Evolutionary conservation across 2,329 filamentous ascomycete species (phyloP).

Genomic region (Fusarium sororula): DNA sequence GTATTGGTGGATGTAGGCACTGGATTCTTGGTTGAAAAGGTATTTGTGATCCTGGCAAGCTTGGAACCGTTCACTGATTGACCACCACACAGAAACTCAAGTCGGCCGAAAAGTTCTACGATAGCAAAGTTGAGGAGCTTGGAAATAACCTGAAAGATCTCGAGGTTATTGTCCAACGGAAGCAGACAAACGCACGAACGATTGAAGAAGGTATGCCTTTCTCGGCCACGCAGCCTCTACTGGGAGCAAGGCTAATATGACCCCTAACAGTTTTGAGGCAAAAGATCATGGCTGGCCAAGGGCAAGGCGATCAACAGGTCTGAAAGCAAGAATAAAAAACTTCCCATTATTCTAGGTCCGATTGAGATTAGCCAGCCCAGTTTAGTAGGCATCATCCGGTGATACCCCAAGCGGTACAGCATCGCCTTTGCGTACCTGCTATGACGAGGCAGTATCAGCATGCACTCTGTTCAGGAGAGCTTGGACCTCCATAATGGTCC

Average conservation of each 20-base stretch:
- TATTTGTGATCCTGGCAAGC: conserved; percentile 41
- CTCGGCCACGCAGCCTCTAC: neutral
- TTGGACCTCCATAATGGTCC: conserved; percentile 46
- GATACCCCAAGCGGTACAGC: neutral
- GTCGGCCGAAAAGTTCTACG: conserved; percentile 65
- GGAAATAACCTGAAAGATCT: conserved; percentile 64
- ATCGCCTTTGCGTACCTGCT: conserved; percentile 1
- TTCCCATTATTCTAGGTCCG: neutral
- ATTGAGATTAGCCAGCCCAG: conserved; percentile 4
- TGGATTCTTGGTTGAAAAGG: conserved; percentile 95
- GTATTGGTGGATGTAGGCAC: conserved; percentile 94
- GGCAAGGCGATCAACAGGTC: conserved; percentile 35
- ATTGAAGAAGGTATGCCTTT: conserved; percentile 80
- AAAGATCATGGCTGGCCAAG: conserved; percentile 54
- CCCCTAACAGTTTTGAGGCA: conserved; percentile 51
- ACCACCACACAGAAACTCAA: conserved; percentile 56
- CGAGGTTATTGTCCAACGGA: conserved; percentile 68
- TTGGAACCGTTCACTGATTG: conserved; percentile 15
- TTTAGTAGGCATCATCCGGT: neutral
- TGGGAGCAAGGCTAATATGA: conserved; percentile 43
- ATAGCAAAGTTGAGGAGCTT: conserved; percentile 64
- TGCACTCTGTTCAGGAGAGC: conserved; percentile 35
- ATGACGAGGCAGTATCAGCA: conserved; percentile 8
- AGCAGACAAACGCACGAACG: conserved; percentile 84
- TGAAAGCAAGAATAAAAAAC: conserved; percentile 12